Percentiles rank a stretch among this genome's conserved stretches.
These are phyloP conservation scores for Iris macrosiphon DNA, from an alignment of 106 monocot genomes.

Conservation along the genomic window DNA sequence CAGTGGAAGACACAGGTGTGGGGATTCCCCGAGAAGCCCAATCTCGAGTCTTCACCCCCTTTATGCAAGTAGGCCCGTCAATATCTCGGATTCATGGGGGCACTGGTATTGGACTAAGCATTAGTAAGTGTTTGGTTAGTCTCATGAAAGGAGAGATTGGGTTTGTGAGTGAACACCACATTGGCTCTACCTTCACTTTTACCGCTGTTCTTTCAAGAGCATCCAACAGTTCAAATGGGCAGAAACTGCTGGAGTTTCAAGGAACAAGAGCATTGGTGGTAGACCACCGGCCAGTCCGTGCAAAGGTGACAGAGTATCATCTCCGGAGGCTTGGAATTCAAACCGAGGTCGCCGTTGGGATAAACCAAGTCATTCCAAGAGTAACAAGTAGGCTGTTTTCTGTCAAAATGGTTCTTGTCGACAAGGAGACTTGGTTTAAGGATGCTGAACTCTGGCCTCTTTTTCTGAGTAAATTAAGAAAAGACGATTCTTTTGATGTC, in stretches of 20 bases:
- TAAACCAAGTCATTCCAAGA: constrained; percentile 34
- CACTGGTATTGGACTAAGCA: constrained; percentile 95
- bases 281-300: constrained; percentile 68
- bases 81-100: constrained; percentile 92
- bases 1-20: constrained; percentile 95
- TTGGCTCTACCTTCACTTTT: constrained; percentile 92
- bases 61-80: constrained; percentile 99
- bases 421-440: constrained; percentile 61
- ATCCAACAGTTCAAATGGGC: constrained; percentile 25
- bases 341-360: constrained; percentile 23
- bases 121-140: constrained; percentile 93
- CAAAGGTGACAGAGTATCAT: constrained; percentile 76
- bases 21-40: constrained; percentile 97
- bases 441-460: constrained; percentile 36
- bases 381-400: constrained; percentile 14
- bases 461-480: constrained; percentile 30
- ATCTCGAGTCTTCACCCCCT: constrained; percentile 91
- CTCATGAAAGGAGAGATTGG: constrained; percentile 99
- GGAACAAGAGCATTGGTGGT: constrained; percentile 78
- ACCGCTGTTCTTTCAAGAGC: constrained; percentile 57
- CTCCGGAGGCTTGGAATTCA: constrained; percentile 75
- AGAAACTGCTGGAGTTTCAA: constrained; percentile 54
- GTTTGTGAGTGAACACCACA: constrained; percentile 70
- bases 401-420: constrained; percentile 65
- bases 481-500: constrained; percentile 13